Percentiles rank a stretch among this genome's conserved stretches.
These are phyloP conservation scores for Strigomonas galati DNA, from an alignment of 208 protist species.

Conservation along the genomic window DNA sequence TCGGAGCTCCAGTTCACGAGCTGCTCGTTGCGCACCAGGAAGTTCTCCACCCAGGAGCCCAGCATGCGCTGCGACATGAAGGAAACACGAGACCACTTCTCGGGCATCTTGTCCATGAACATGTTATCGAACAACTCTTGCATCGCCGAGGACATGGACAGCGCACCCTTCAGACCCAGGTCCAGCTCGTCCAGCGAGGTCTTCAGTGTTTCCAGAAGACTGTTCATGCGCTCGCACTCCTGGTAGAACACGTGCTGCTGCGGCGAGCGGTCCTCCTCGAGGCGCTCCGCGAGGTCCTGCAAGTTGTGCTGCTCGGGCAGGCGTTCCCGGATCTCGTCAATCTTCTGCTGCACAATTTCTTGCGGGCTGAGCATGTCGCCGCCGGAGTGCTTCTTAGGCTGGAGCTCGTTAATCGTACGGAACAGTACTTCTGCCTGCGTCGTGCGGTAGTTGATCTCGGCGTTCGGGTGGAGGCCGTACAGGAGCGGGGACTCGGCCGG, in stretches of 20 bases:
- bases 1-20: constrained; percentile 93
- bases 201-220: constrained; percentile 90
- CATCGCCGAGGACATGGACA: constrained; percentile 93
- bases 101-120: constrained; percentile 93
- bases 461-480: constrained; percentile 99
- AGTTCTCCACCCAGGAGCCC: constrained; percentile 95
- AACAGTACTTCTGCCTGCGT: constrained; percentile 96
- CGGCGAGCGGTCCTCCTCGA: constrained; percentile 96
- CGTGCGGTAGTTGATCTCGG: constrained; percentile 98
- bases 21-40: constrained; percentile 93
- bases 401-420: constrained; percentile 95
- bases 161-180: constrained; percentile 93
- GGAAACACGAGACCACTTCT: constrained; percentile 93
- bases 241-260: constrained; percentile 97
- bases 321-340: constrained; percentile 90
- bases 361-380: constrained; percentile 85
- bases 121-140: constrained; percentile 92
- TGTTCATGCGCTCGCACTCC: constrained; percentile 99
- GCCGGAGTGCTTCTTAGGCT: constrained; percentile 90
- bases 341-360: constrained; percentile 91
- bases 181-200: constrained; percentile 96
- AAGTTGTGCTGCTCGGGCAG: constrained; percentile 92
- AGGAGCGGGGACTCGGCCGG: constrained; percentile 94
- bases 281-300: constrained; percentile 88
- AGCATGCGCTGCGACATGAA: constrained; percentile 96